Conservation (phyloP, 2,329 filamentous ascomycete genomes). For the Cercospora berteroae region DNA sequence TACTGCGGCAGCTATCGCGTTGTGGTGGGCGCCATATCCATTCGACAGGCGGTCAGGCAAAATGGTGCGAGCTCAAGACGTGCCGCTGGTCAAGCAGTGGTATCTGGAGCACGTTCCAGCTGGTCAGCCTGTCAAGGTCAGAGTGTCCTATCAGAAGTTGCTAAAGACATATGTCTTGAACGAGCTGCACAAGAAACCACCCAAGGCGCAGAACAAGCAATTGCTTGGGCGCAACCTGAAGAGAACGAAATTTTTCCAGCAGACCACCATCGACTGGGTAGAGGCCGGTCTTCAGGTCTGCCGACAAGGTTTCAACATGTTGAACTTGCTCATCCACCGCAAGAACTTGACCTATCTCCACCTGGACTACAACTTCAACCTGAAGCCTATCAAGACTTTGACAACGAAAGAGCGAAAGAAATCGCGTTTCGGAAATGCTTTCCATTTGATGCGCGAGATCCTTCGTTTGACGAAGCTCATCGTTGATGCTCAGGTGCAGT, state of each 20-base stretch:
- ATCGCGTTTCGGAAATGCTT: conserved; percentile 97
- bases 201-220: conserved; percentile 94
- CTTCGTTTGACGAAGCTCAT: conserved; percentile 93
- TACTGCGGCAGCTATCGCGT: conserved; percentile 82
- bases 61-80: conserved; percentile 96
- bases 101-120: conserved; percentile 93
- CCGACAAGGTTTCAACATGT: conserved; percentile 98
- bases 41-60: conserved; percentile 91
- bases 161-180: conserved; percentile 96
- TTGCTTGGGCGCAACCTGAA: conserved; percentile 86
- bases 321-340: conserved; percentile 93
- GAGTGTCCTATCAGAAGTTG: conserved; percentile 97
- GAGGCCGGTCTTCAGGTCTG: conserved; percentile 98
- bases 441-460: conserved; percentile 98
- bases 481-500: conserved; percentile 97
- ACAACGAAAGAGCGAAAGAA: conserved; percentile 99
- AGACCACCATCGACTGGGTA: conserved; percentile 98
- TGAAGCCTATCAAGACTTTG: conserved; percentile 97
- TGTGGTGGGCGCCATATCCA: conserved; percentile 98
- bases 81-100: conserved; percentile 96
- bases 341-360: conserved; percentile 98
- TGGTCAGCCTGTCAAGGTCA: conserved; percentile 90
- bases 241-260: conserved; percentile 98
- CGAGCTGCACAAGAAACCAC: conserved; percentile 91
- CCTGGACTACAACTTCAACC: conserved; percentile 98